phyloP scores from a whole-genome alignment of 2,329 filamentous ascomycete species.

The Aureobasidium sp. region DNA sequence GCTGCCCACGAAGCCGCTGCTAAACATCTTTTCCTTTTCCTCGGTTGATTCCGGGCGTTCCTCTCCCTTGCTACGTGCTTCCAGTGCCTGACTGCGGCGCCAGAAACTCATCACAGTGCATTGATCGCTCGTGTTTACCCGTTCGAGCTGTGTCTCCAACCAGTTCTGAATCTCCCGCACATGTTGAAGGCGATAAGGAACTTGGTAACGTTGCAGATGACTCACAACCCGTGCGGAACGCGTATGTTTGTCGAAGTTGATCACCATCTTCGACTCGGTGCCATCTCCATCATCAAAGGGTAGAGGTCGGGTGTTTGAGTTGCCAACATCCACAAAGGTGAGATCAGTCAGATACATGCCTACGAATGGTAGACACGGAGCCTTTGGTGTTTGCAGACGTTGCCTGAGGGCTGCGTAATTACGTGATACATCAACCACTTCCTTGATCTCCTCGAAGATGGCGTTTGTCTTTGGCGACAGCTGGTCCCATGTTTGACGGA shows the following conservation, averaged over 20 bases:
- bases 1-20: background rate
- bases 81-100: slow-evolving; percentile 73
- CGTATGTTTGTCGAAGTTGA: slow-evolving; percentile 97
- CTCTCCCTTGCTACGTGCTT: slow-evolving; percentile 43
- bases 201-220: slow-evolving; percentile 91
- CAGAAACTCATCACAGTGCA: slow-evolving; percentile 61
- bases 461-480: slow-evolving; percentile 77
- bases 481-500: slow-evolving; percentile 86
- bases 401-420: slow-evolving; percentile 85
- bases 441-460: slow-evolving; percentile 67
- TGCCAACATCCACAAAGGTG: slow-evolving; percentile 92
- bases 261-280: slow-evolving; percentile 62
- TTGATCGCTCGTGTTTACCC: slow-evolving; percentile 58
- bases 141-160: slow-evolving; percentile 72
- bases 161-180: slow-evolving; percentile 87
- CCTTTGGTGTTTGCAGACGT: slow-evolving; percentile 67
- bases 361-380: slow-evolving; percentile 89
- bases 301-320: slow-evolving; percentile 74
- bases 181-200: slow-evolving; percentile 76
- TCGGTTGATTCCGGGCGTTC: background rate
- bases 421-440: slow-evolving; percentile 76
- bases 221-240: slow-evolving; percentile 93
- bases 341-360: slow-evolving; percentile 95
- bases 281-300: slow-evolving; percentile 48
- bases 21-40: background rate